Evolutionary conservation across 495 filamentous ascomycete genomes (phyloP).

Genomic region (Neurospora intermedia): DNA sequence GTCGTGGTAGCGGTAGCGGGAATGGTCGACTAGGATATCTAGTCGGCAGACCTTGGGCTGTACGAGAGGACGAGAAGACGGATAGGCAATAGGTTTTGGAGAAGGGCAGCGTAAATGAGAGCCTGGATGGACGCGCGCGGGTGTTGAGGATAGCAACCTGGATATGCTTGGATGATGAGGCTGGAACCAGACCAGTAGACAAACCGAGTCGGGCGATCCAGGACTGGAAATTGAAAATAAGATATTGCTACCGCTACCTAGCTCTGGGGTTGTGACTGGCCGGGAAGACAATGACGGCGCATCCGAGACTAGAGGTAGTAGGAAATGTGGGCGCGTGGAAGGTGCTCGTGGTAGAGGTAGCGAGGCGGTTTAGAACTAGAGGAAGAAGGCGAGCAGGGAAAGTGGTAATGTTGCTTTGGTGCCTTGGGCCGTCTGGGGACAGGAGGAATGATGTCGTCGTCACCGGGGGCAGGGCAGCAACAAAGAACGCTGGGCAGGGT

Average conservation of each 20-base stretch:
- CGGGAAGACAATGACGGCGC: not conserved
- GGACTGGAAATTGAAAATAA: not conserved
- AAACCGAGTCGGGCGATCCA: not conserved
- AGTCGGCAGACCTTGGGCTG: not conserved
- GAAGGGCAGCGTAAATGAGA: not conserved
- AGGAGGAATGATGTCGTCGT: not conserved
- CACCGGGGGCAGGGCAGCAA: not conserved
- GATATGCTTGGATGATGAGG: not conserved
- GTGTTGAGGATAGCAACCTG: not conserved
- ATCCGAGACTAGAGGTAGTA: not conserved
- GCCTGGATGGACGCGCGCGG: not conserved
- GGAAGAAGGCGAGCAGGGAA: not conserved
- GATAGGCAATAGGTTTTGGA: not conserved
- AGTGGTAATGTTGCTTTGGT: not conserved
- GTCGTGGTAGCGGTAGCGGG: not conserved
- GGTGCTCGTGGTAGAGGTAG: not conserved
- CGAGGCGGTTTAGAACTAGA: not conserved
- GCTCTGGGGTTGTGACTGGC: not conserved
- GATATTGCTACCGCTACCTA: not conserved
- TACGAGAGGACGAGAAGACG: not conserved
- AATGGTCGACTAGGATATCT: not conserved
- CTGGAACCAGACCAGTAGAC: not conserved
- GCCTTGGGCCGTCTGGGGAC: not conserved
- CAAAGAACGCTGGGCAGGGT: not conserved
- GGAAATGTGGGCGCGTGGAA: not conserved